A percentile compares a stretch with the other conserved stretches of the same genome.
Conservation (phyloP, 352 stramenopile species). For the Bremia lactucae region DNA sequence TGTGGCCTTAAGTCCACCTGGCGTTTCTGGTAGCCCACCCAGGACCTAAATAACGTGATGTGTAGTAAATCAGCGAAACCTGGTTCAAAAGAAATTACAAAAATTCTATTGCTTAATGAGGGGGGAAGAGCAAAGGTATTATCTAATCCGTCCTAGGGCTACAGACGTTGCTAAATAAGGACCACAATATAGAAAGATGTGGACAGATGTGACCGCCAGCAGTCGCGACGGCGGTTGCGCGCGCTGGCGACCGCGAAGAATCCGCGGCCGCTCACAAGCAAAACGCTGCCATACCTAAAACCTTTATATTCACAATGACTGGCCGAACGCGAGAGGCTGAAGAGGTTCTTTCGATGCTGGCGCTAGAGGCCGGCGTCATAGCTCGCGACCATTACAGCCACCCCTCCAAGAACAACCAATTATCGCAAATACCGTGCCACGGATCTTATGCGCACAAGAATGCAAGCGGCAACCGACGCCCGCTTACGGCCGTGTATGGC, state of each 20-base stretch:
- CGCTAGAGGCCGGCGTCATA: constrained; percentile 4
- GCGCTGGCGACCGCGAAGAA: constrained; percentile 2
- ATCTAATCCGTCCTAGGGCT: too few species aligned
- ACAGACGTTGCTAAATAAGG: constrained; percentile 10
- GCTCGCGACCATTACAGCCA: neutral
- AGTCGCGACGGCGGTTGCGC: constrained; percentile 10
- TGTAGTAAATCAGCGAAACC: too few species aligned
- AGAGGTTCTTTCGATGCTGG: constrained; percentile 18
- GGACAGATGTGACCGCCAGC: constrained; percentile 12
- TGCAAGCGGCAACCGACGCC: constrained; percentile 1
- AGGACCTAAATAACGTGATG: too few species aligned
- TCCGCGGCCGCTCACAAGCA: constrained; percentile 11
- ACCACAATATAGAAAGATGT: constrained; percentile 14
- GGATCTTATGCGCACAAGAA: constrained; percentile 22
- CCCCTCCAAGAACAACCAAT: neutral
- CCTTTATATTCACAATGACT: constrained; percentile 6
- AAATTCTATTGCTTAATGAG: neutral
- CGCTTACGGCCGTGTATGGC: constrained; percentile 26
- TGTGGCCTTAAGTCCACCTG: too few species aligned
- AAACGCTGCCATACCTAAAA: constrained; percentile 10
- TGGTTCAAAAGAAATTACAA: too few species aligned
- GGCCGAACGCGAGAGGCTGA: constrained; percentile 18
- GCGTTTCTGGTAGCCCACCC: too few species aligned
- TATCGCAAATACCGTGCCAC: constrained; percentile 11
- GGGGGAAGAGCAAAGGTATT: too few species aligned